A percentile compares a stretch with the other conserved stretches of the same genome.
phyloP scores from a whole-genome alignment of 371 early-diverging fungal species.

The Coemansia sp. region DNA sequence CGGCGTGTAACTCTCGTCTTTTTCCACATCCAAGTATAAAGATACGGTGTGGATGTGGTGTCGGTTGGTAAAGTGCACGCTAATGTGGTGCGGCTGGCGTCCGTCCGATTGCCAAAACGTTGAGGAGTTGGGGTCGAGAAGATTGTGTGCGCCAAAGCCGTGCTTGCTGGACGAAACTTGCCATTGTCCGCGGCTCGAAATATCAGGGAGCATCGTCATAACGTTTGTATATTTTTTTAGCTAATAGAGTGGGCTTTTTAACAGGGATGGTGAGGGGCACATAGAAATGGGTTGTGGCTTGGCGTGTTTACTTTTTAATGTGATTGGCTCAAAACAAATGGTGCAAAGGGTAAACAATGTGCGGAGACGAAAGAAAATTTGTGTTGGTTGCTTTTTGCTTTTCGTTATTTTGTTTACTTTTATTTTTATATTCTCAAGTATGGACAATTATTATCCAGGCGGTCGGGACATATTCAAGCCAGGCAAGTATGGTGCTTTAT shows the following conservation, averaged over 20 bases:
- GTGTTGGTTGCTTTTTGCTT: neutral
- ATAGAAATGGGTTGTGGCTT: neutral
- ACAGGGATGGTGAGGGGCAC: too few relatives aligned
- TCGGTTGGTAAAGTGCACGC: constrained; percentile 58
- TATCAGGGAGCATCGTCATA: constrained; percentile 52
- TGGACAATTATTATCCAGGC: constrained; percentile 32
- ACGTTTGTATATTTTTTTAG: too few relatives aligned
- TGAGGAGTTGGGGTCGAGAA: constrained; percentile 66
- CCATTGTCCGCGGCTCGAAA: constrained; percentile 63
- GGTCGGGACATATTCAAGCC: constrained; percentile 36
- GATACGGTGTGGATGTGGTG: constrained; percentile 62
- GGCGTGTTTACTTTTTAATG: constrained; percentile 8
- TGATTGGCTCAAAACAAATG: neutral
- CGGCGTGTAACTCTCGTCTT: constrained; percentile 95
- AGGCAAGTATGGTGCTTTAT: constrained; percentile 14
- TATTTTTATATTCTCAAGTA: neutral
- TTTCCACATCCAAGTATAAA: constrained; percentile 71
- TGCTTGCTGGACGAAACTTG: constrained; percentile 70
- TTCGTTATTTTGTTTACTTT: constrained; percentile 1
- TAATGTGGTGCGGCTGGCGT: constrained; percentile 62
- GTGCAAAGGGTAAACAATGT: constrained; percentile 1
- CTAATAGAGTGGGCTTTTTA: too few relatives aligned
- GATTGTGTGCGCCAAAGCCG: constrained; percentile 63
- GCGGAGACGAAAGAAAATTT: neutral
- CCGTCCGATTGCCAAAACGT: constrained; percentile 88